Conservation (phyloP, 805 yeast species). For the Ogataea populi-albae region DNA sequence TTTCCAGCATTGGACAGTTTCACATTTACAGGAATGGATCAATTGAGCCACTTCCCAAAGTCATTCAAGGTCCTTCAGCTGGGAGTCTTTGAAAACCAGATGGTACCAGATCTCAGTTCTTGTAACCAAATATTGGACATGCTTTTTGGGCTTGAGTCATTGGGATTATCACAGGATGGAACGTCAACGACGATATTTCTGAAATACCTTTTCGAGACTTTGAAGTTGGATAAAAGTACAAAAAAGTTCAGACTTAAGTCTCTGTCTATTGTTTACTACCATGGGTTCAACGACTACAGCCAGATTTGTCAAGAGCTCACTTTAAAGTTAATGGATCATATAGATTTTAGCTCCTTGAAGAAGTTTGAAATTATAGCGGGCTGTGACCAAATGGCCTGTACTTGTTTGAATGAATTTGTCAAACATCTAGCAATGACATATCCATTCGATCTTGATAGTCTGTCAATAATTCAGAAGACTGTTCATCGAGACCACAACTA, state of each 20-base stretch:
- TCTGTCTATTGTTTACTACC: slow-evolving; percentile 43
- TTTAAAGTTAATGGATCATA: slow-evolving; percentile 27
- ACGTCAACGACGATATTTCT: slow-evolving; percentile 34
- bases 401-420: slow-evolving; percentile 45
- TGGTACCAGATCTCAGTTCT: slow-evolving; percentile 3
- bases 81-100: slow-evolving; percentile 9
- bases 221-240: background rate
- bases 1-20: slow-evolving; percentile 10
- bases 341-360: slow-evolving; percentile 31
- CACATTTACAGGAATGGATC: slow-evolving; percentile 18
- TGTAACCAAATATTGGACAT: slow-evolving; percentile 1
- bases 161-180: slow-evolving; percentile 17
- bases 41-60: slow-evolving; percentile 19
- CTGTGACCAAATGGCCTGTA: slow-evolving; percentile 46
- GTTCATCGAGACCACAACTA: slow-evolving; percentile 41
- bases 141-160: slow-evolving; percentile 7
- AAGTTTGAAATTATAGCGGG: slow-evolving; percentile 53
- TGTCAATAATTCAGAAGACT: slow-evolving; percentile 35
- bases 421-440: slow-evolving; percentile 27
- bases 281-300: slow-evolving; percentile 43
- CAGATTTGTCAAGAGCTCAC: slow-evolving; percentile 32
- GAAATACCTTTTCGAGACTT: slow-evolving; percentile 23
- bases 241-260: slow-evolving; percentile 26
- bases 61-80: slow-evolving; percentile 18
- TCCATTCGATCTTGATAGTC: slow-evolving; percentile 32